A percentile compares a stretch with the other conserved stretches of the same genome.
phyloP scores from a whole-genome alignment of 805 yeast species.

The Candida corydali region DNA sequence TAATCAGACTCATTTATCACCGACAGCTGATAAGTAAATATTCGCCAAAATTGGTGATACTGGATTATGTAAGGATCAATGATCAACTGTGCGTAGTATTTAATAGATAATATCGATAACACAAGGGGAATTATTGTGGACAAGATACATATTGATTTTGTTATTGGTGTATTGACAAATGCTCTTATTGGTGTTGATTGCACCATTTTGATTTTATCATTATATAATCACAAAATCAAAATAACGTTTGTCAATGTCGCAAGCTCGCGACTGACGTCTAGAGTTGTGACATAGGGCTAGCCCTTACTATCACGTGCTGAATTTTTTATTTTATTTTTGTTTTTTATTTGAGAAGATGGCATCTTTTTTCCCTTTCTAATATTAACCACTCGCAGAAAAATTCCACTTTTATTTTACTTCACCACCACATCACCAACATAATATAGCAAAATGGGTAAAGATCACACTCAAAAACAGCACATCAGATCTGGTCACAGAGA shows the following conservation, averaged over 20 bases:
- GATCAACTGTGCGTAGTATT: constrained; percentile 39
- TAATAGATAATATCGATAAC: constrained; percentile 41
- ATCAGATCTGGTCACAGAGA: constrained; percentile 92
- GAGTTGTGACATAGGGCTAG: no score
- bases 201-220: constrained; percentile 19
- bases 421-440: no score
- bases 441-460: constrained; percentile 90
- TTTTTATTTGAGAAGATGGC: no score
- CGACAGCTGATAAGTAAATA: constrained; percentile 46
- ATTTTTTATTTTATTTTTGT: no score
- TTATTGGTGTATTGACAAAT: constrained; percentile 41
- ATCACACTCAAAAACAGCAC: constrained; percentile 96
- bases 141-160: constrained; percentile 30
- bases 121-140: constrained; percentile 35
- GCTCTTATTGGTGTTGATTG: constrained; percentile 41
- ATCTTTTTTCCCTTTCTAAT: no score
- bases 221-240: neutral
- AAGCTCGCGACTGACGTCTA: no score
- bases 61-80: constrained; percentile 52
- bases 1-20: constrained; percentile 60
- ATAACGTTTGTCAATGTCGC: neutral
- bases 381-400: no score
- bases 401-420: no score
- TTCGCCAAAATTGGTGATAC: constrained; percentile 58
- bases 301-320: no score